phyloP scores from a whole-genome alignment of 1,284 basidiomycete genomes.

The Ganoderma lingzhi region DNA sequence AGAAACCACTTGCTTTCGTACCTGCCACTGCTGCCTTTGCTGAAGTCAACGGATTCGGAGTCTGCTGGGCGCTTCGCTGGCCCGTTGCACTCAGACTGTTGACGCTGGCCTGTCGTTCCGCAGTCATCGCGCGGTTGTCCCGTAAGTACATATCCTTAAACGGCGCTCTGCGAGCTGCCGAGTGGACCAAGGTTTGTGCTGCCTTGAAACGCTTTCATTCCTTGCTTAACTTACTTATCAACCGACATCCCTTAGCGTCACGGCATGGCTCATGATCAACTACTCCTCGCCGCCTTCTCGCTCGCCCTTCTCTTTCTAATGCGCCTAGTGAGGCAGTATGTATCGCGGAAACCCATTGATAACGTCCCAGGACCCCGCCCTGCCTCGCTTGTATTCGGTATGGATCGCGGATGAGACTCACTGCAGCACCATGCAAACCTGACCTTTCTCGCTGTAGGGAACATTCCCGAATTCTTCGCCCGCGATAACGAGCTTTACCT shows the following conservation, averaged over 20 bases:
- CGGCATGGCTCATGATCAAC: neutral
- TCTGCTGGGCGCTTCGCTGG: too few relatives aligned
- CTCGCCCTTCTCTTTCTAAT: conserved; percentile 2
- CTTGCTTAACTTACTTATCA: too few relatives aligned
- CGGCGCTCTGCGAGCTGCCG: too few relatives aligned
- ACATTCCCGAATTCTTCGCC: conserved; percentile 9
- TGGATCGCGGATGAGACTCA: neutral
- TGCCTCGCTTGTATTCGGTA: conserved; percentile 10
- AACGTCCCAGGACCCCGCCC: conserved; percentile 16
- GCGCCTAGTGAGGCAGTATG: conserved; percentile 11
- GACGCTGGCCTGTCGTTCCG: too few relatives aligned
- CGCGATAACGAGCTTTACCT: neutral
- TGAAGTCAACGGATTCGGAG: too few relatives aligned
- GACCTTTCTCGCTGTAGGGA: conserved; percentile 2
- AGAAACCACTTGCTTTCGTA: too few relatives aligned
- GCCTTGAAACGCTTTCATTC: too few relatives aligned
- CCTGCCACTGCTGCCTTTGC: too few relatives aligned
- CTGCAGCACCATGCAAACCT: neutral
- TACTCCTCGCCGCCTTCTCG: neutral
- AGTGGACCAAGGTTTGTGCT: too few relatives aligned
- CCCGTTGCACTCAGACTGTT: too few relatives aligned
- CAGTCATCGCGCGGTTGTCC: too few relatives aligned
- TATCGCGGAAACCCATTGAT: conserved; percentile 11
- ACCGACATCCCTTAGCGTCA: neutral
- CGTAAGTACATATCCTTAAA: too few relatives aligned